Evolutionary conservation across 306 rosid species (phyloP), one percentile per base, ranked within the genome.

Genomic region (Bauhinia variegata): DNA sequence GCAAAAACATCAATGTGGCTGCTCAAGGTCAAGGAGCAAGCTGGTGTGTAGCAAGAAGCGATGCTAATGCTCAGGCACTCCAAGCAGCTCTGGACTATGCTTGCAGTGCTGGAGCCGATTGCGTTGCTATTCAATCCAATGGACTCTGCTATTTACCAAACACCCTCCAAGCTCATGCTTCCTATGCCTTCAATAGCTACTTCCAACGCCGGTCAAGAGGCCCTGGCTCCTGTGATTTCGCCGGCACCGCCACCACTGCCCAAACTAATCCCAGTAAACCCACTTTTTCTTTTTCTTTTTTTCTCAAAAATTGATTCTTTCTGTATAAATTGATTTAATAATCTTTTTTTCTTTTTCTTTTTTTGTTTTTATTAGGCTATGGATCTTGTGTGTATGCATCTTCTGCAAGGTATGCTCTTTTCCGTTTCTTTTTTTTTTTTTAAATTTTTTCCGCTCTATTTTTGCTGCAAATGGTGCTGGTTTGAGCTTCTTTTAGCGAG

Each of bases 381-480:
- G 99, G 99, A 86, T 95, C 99, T 86, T 95, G 99, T 54, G 86
- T 86, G 43, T 95, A 88, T 53, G 96, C 97, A 14, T 90, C 96
- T 68, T 77, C 92, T 14, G 10, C 74, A 18, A 90, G 97, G 99
- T 90, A 85, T 54, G 82, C 4, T 4, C 31, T 38, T 6, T 52
- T 59, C 7, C 13, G 2, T 50, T 43, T 34, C 1, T 34, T 19
- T 6, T 7, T 19, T 6, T 7, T 10, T 8, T 12, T 47, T 53
- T 0, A 9, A 0, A n/a, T 17, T 9, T n/a, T 8, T 47, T 50
- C 6, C 33, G 7, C 11, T 2, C 44, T 0, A 59, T 41, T 7
- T 4, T 36, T 10, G 13, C 8, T 13, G 9, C 37, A 43, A 42
- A 48, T 7, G 30, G 18, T 23, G 46, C 6, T 12, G 1, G 10